Evolutionary conservation across 331 rosid species (phyloP), one percentile per base, ranked within the genome.

Genomic region (Dryas integrifolia): DNA sequence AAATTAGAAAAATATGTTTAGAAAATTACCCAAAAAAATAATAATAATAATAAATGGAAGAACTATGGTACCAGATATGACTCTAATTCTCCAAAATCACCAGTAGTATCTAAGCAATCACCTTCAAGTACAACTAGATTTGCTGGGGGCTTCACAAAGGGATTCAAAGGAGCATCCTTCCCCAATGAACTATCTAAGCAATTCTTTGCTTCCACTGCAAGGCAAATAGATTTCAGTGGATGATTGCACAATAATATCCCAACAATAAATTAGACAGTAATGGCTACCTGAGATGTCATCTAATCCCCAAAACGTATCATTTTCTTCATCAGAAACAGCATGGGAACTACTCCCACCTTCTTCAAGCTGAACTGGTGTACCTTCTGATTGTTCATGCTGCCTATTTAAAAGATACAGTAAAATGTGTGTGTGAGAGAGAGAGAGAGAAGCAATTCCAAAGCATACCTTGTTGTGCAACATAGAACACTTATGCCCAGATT

Each of bases 41-140:
- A 21, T n/a, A 21, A 21, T 21, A 16, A 35, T 58, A 78, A 77
- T 40, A 57, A 82, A 64, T 79, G 79, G 82, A 75, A 75, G 81
- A 70, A 75, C 57, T 50, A 67, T 10, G 18, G 68, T 94, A 95
- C 98, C 97, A 91, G 87, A 82, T 88, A 92, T 11, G 97, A 85
- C 81, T 88, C 97, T 80, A 92, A 81, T 72, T 95, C 97, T 76
- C 96, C 92, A 9, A 88, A 90, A 87, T 89, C 96, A 77, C 92
- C 96, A 51, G 81, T 70, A 24, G 88, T 67, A 77, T 91, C 98
- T 73, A 94, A 81, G 85, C 98, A 94, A 78, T 91, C 98, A 16
- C 98, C 97, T 83, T 95, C 98, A 26, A 91, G 96, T 68, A 95
- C 97, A 76, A 91, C 96, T 63, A 95, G 74, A 81, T 95, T 95